phyloP scores from a whole-genome alignment of 345 rosid species.

The Heritiera littoralis region DNA sequence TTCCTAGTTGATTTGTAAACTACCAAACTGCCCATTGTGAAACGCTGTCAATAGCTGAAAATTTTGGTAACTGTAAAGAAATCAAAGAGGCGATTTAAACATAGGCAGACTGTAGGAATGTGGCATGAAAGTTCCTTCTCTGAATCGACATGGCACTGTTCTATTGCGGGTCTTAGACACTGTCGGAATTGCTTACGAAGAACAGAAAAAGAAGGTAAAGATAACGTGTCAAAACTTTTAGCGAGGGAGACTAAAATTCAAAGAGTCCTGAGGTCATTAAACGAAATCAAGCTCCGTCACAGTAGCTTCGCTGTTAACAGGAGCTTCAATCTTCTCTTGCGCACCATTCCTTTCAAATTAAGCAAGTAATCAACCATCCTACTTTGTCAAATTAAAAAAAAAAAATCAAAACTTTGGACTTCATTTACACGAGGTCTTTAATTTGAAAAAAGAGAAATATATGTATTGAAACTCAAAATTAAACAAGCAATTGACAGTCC shows the following conservation, averaged over 20 bases:
- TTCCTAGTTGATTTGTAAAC: background rate
- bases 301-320: background rate
- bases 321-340: background rate
- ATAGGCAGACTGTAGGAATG: background rate
- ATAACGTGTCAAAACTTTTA: conserved; percentile 4
- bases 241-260: background rate
- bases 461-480: no score
- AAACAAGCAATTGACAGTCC: no score
- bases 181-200: background rate
- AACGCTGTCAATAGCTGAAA: background rate
- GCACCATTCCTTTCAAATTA: background rate
- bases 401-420: conserved; percentile 7
- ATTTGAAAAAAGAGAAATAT: no score
- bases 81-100: background rate
- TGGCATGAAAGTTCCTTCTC: background rate
- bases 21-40: background rate
- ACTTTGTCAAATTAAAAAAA: conserved; percentile 11
- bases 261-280: background rate
- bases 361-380: background rate
- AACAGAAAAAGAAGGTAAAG: background rate
- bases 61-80: background rate
- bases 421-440: background rate
- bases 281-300: background rate
- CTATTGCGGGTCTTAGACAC: background rate
- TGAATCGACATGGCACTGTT: background rate